Conservation (phyloP, 768 basidiomycete genomes). For the Tephrocybe sp. region DNA sequence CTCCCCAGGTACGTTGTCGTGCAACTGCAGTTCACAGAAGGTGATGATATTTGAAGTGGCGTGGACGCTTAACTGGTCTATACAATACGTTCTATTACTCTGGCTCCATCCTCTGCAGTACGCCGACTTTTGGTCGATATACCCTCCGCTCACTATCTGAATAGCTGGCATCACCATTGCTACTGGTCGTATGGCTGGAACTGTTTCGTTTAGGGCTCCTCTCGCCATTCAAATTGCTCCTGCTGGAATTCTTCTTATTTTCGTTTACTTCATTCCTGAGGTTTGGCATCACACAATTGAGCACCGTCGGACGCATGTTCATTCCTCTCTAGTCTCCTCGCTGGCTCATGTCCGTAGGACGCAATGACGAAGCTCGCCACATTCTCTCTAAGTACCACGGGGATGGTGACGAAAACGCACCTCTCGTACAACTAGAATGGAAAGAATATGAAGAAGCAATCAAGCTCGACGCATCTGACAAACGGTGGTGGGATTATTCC, state of each 20-base stretch:
- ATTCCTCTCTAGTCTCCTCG: conserved; percentile 37
- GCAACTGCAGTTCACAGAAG: background rate
- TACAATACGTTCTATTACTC: conserved; percentile 42
- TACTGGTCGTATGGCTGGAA: conserved; percentile 32
- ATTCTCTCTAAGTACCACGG: conserved; percentile 55
- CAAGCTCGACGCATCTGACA: conserved; percentile 49
- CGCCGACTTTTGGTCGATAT: conserved; percentile 8
- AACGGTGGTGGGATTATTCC: conserved; percentile 57
- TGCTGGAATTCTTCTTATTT: conserved; percentile 35
- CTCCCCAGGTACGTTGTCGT: conserved; percentile 38
- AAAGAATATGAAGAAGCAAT: conserved; percentile 51
- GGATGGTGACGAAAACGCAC: conserved; percentile 44
- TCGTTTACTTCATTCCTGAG: conserved; percentile 35
- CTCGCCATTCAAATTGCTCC: conserved; percentile 52
- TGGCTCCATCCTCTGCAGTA: conserved; percentile 42
- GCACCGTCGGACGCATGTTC: background rate
- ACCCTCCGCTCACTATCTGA: background rate
- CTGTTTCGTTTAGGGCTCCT: conserved; percentile 47
- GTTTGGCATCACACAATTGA: conserved; percentile 19
- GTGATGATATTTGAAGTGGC: conserved; percentile 32
- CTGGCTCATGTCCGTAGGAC: conserved; percentile 50
- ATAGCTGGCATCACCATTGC: conserved; percentile 42
- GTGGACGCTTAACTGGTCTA: conserved; percentile 49
- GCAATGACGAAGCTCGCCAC: conserved; percentile 43
- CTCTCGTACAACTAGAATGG: conserved; percentile 50